These are phyloP conservation scores for Pichia sp. DNA, from an alignment of 1,139 yeast species.

Conservation along the genomic window DNA sequence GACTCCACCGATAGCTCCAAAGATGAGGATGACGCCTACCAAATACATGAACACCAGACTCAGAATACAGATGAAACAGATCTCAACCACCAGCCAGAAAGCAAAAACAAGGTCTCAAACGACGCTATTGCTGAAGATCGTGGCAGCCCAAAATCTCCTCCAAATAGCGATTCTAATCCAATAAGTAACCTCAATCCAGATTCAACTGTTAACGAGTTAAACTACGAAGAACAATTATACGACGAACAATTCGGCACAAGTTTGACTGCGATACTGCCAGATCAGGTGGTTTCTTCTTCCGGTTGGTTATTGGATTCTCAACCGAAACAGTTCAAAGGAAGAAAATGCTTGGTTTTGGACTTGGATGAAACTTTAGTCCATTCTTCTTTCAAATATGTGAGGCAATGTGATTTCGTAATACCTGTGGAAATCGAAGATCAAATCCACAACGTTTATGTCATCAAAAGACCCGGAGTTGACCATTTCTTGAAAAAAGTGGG, in stretches of 20 bases:
- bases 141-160: background rate
- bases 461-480: constrained; percentile 97
- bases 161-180: constrained; percentile 9
- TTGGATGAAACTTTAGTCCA: constrained; percentile 96
- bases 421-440: constrained; percentile 84
- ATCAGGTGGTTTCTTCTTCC: constrained; percentile 53
- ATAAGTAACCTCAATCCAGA: constrained; percentile 4
- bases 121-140: background rate
- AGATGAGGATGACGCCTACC: constrained; percentile 30
- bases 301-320: constrained; percentile 65
- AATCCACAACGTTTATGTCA: constrained; percentile 90
- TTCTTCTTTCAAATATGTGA: constrained; percentile 84
- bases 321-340: constrained; percentile 42
- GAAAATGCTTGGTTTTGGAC: constrained; percentile 86
- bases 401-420: constrained; percentile 92
- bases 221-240: constrained; percentile 27
- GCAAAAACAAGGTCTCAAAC: background rate
- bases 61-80: constrained; percentile 17
- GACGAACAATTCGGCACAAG: constrained; percentile 41
- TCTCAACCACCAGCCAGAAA: background rate
- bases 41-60: constrained; percentile 17
- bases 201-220: constrained; percentile 7
- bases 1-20: constrained; percentile 33
- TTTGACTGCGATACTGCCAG: constrained; percentile 61
- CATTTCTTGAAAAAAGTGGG: constrained; percentile 84